Percentiles rank a stretch among this genome's conserved stretches.
Conservation (phyloP, 2,329 filamentous ascomycete species). For the Diaporthe eres region DNA sequence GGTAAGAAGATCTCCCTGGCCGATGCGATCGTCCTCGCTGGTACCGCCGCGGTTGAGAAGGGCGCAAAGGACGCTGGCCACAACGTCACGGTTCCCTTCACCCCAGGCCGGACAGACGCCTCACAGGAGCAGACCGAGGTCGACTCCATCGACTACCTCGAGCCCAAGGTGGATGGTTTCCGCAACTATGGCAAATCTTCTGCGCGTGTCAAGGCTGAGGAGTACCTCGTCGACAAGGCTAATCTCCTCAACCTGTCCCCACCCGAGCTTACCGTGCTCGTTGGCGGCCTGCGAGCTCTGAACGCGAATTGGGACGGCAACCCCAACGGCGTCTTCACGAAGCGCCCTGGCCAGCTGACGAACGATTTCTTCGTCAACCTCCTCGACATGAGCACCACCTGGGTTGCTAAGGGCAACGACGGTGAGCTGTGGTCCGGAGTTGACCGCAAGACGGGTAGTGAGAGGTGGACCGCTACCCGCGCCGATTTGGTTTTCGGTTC, state of each 20-base stretch:
- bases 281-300: constrained; percentile 80
- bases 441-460: constrained; percentile 76
- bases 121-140: constrained; percentile 80
- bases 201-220: constrained; percentile 73
- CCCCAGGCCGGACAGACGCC: constrained; percentile 79
- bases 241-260: constrained; percentile 78
- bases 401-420: constrained; percentile 68
- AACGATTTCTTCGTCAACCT: constrained; percentile 90
- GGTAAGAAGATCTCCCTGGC: constrained; percentile 84
- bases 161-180: constrained; percentile 82
- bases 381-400: constrained; percentile 75
- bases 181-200: constrained; percentile 81
- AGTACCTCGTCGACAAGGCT: constrained; percentile 80
- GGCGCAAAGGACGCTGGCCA: constrained; percentile 65
- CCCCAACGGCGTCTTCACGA: constrained; percentile 76
- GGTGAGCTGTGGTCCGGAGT: constrained; percentile 73
- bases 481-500: constrained; percentile 79
- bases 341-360: constrained; percentile 76
- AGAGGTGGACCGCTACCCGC: constrained; percentile 80
- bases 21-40: constrained; percentile 83
- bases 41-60: constrained; percentile 79
- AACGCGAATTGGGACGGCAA: constrained; percentile 81
- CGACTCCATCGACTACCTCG: constrained; percentile 73
- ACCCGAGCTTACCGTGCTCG: constrained; percentile 78
- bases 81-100: constrained; percentile 76